Base-by-base conservation (phyloP, 495 filamentous ascomycete genomes). In the Podospora pseudocomata region DNA sequence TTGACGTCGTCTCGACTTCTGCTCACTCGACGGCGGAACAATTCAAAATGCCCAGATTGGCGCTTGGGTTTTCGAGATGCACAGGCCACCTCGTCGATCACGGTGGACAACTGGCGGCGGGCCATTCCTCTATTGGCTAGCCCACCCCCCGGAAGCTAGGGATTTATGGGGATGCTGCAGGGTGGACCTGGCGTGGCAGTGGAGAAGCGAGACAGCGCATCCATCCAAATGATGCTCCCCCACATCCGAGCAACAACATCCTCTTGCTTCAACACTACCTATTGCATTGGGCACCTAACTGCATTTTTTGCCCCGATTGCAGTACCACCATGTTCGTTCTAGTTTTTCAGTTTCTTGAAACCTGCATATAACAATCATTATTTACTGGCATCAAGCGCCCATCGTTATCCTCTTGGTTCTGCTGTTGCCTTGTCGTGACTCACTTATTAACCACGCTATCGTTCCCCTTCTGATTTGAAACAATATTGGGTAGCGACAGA, bases 401-500 rank as follows among this genome's bases (percentile, higher is more conserved):
- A 53, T 34, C 13, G 5, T 19, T 60, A 61, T 49, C 39, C 30
- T 58, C 5, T 32, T 27, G 27, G 28, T 60, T 16, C 58, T 49
- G 55, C 66, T 68, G 64, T 30, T 70, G 65, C 66, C 68, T 70
- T 68, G 49, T 63, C 39, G 68, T 70, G 68, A 70, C 65, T 68
- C 53, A 67, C 55, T 27, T 23, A 66, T 55, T 68, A 55, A 65
- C 62, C 67, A 60, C 67, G 19, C 64, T 28, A 34, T 66, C 28
- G 54, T 54, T 27, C 13, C 54, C 16, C 30, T 39, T 49, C 32
- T 23, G n/a, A 34, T 20, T 20, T 28, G 26, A 53, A 5, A 16
- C 26, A 20, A 65, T 65, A 20, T 65, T 49, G 39, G 39, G 39
- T 49, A 49, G 39, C 39, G 1, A 49, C 39, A 65, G 23, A 65